These are phyloP conservation scores for Sclerotinia spermophila DNA, from an alignment of 2,329 filamentous ascomycete species.

Conservation along the genomic window DNA sequence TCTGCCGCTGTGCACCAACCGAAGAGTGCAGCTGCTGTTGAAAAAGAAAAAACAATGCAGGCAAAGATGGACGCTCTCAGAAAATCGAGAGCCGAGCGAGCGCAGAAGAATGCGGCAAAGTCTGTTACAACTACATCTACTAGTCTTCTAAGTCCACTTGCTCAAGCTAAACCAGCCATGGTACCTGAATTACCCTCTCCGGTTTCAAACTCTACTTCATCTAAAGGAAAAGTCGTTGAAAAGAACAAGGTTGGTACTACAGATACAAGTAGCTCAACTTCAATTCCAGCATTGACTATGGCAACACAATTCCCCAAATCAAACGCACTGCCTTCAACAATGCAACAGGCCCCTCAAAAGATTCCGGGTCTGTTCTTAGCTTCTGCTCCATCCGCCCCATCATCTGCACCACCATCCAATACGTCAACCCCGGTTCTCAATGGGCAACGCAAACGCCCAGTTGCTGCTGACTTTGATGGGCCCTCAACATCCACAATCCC, in stretches of 20 bases:
- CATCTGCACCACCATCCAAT: constrained; percentile 9
- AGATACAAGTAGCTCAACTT: not conserved
- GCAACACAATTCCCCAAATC: constrained; percentile 4
- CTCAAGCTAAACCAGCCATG: constrained; percentile 10
- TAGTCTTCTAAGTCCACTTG: not conserved
- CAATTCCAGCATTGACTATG: constrained; percentile 1
- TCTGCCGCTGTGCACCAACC: constrained; percentile 18
- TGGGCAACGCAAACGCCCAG: constrained; percentile 51
- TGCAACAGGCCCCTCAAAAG: constrained; percentile 6
- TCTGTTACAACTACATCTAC: constrained; percentile 19
- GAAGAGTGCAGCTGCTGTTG: constrained; percentile 46
- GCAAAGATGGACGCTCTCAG: constrained; percentile 75
- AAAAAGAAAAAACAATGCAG: constrained; percentile 70
- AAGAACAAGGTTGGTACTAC: not conserved
- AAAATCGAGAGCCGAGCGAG: constrained; percentile 49
- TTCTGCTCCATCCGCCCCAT: constrained; percentile 23
- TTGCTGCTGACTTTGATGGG: constrained; percentile 70
- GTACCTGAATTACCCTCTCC: not conserved
- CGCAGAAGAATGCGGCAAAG: constrained; percentile 40
- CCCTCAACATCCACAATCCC: constrained; percentile 38
- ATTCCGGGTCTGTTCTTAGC: constrained; percentile 35
- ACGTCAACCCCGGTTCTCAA: constrained; percentile 5
- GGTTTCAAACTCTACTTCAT: constrained; percentile 1
- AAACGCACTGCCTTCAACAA: not conserved
- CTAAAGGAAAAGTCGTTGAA: not conserved